Percentiles rank a stretch among this genome's conserved stretches.
phyloP scores from a whole-genome alignment of 2,329 filamentous ascomycete species.

The Colletotrichum liriopes region DNA sequence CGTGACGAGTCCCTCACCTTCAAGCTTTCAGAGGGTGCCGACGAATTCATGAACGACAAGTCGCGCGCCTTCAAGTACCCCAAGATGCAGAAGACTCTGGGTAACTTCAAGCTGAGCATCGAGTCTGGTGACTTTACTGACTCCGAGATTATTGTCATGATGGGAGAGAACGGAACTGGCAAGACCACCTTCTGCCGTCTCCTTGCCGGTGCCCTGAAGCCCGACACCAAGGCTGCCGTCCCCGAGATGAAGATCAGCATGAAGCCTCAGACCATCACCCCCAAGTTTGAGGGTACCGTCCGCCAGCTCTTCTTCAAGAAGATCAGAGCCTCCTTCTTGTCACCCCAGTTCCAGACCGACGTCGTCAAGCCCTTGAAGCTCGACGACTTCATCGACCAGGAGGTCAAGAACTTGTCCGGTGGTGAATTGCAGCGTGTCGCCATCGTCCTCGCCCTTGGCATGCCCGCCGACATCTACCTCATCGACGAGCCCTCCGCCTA shows the following conservation, averaged over 20 bases:
- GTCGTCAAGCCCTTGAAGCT: conserved; percentile 99
- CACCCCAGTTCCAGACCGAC: conserved; percentile 98
- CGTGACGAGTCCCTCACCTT: conserved; percentile 97
- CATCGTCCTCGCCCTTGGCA: conserved; percentile 95
- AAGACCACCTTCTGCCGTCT: conserved; percentile 99
- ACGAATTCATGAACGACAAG: conserved; percentile 90
- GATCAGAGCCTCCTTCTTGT: conserved; percentile 97
- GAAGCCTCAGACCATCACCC: conserved; percentile 99
- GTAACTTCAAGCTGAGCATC: conserved; percentile 87
- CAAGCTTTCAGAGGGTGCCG: conserved; percentile 89
- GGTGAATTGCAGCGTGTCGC: conserved; percentile 99
- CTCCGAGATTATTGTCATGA: conserved; percentile 99
- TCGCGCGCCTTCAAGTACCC: conserved; percentile 90
- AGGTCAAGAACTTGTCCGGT: conserved; percentile 98
- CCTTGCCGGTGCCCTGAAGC: conserved; percentile 93
- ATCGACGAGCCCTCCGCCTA: conserved; percentile 99
- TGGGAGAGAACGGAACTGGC: conserved; percentile 99
- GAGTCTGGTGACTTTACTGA: conserved; percentile 93
- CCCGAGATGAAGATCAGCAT: conserved; percentile 98
- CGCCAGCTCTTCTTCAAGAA: conserved; percentile 99
- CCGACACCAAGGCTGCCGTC: conserved; percentile 83
- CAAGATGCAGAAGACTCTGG: conserved; percentile 92
- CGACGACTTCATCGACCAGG: conserved; percentile 99
- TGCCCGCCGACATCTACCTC: conserved; percentile 97
- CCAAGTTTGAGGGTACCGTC: conserved; percentile 97